Evolutionary conservation across 2,329 filamentous ascomycete genomes (phyloP), one percentile per base, ranked within the genome.

Genomic region (Botrytis deweyae): DNA sequence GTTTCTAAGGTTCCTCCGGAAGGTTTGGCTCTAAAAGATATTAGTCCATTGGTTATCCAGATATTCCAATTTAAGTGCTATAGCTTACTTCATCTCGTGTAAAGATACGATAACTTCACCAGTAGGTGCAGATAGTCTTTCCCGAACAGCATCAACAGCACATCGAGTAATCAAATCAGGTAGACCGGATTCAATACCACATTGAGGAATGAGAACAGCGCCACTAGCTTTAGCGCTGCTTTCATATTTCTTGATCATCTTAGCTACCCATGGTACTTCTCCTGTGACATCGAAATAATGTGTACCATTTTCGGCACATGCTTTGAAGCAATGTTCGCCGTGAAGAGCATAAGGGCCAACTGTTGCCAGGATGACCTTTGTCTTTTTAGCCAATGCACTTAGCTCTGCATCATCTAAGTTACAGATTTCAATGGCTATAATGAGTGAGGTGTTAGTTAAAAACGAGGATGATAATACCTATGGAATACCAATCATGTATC

Each of bases 1-100:
- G 93, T 94, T 49, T 88, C 86, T 7, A 95, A 82, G 2, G 92
- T 91, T 65, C 90, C 90, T n/a, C 90, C 90, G 1, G 90, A 92
- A 4, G 88, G 86, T 1, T 82, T 78, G 40, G 83, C 81, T 63
- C 86, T 88, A 81, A n/a, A 55, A 33, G 46, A 18, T 16, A 38
- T 77, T 70, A 77, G 73, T 22, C 14, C 40, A 73, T 29, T 29
- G 40, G 8, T 10, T 14, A 1, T 14, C 16, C 9, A 49, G 46
- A 49, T 8, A 49, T 8, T 25, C 46, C 29, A 55, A 29, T 12
- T 25, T 1, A 49, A 62, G 33, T 10, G 6, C 18, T 33, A 58
- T 68, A 33, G 29, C 81, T 74, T 80, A 85, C 84, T 78, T 81
- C 49, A 86, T 63, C n/a, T 84, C 82, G 71, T 85, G 81, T 22